Evolutionary conservation across 2,329 filamentous ascomycete genomes (phyloP), one percentile per base, ranked within the genome.

Genomic region (Fonsecaea nubica): DNA sequence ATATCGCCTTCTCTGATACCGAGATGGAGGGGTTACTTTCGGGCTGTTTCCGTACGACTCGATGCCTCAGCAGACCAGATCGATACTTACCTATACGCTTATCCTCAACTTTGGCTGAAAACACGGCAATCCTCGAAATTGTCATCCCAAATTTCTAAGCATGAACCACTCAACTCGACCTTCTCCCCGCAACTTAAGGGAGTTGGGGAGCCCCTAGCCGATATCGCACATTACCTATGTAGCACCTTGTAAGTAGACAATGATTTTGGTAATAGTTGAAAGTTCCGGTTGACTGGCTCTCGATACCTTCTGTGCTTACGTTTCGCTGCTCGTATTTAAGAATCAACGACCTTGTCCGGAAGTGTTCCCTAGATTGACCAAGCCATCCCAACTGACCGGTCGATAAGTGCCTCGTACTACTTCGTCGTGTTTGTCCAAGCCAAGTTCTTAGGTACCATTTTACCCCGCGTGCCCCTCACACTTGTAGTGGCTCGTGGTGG

Each of bases 131-230:
- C 40, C 40, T 32, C 13, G n/a, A 50, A n/a, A 59, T 50, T 15
- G 38, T 45, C 57, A 30, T 59, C n/a, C 13, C 33, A 58, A 18
- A 30, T 18, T n/a, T 33, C 40, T 52, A 36, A 45, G n/a, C 57
- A 35, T 9, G 42, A 52, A 13, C 45, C 25, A 8, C 10, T 50
- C 45, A 50, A 50, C 35, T 61, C 18, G 45, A 61, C n/a, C 33
- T 61, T 59, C 57, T 59, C 57, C 18, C 40, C 57, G 36, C 45
- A 50, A 25, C 21, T 50, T 30, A 13, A 12, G 45, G 45, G 21
- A 50, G 12, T 30, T 12, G 25, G 10, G 25, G 45, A 13, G 30
- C 4, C 30, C 9, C 45, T 13, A 12, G 45, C 45, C 45, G 45
- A 50, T 30, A 50, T 50, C 45, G 45, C 45, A 50, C 9, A 50